Base-by-base conservation (phyloP, 495 filamentous ascomycete species). In the Daldinia loculata region DNA sequence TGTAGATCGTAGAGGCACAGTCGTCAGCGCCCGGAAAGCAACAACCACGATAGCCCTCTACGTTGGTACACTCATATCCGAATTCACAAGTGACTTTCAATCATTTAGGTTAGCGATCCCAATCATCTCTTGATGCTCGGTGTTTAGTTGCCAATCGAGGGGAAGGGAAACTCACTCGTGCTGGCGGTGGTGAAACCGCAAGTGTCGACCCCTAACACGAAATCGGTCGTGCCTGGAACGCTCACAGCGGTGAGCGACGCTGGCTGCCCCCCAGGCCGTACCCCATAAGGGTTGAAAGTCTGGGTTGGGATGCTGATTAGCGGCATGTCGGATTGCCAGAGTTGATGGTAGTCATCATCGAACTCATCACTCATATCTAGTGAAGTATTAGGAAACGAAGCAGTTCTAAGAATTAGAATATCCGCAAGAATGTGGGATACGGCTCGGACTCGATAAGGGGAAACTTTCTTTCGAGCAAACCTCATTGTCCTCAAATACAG, bases 21-120 rank as follows among this genome's bases (percentile, higher is more conserved):
- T 74, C 70, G 0, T 39, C 50, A 22, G 27, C 65, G 14, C 48
- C 75, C 1, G 66, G 51, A 29, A 61, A 29, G 45, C 75, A 77
- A 17, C 75, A 77, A 14, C 75, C 75, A 15, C 75, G 70, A 27
- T 71, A 66, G 8, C 48, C 56, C 56, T 65, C 73, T 67, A 75
- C 65, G 30, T 75, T 70, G 22, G 45, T 60, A 27, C 75, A 77
- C 24, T 74, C 67, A 39, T 70, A 71, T 48, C 75, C 75, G 9
- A 53, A 56, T 1, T 68, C 63, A 14, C 75, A 77, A 14, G 67
- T 74, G 6, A 77, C 75, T 77, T 48, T 59, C 9, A 3, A 36
- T 26, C 3, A 5, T 6, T 9, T 6, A 19, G 2, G 61, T 72
- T 48, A 72, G 70, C 27, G 12, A 51, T 9, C 17, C 8, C 11